Conservation (phyloP, 768 basidiomycete genomes). For the Paxillus ammoniavirescens region DNA sequence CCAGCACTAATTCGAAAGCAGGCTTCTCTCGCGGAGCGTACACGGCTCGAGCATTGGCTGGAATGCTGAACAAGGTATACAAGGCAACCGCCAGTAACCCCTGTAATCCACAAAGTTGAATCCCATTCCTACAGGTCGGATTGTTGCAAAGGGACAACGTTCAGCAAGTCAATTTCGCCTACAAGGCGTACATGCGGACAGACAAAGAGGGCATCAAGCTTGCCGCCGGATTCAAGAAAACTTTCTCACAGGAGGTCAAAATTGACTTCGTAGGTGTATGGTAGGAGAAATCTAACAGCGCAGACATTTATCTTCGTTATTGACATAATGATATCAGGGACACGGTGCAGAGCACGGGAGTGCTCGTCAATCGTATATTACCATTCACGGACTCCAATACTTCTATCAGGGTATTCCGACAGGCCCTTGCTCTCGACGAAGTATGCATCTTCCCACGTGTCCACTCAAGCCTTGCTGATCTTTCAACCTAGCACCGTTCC, state of each 20-base stretch:
- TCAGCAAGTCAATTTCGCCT: conserved; percentile 73
- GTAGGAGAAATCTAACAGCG: conserved; percentile 34
- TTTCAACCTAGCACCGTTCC: conserved; percentile 51
- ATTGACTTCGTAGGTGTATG: conserved; percentile 84
- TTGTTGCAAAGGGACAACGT: conserved; percentile 65
- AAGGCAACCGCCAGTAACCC: neutral
- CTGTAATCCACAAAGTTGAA: neutral
- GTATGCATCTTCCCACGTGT: conserved; percentile 33
- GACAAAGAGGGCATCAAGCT: conserved; percentile 44
- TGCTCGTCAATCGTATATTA: conserved; percentile 54
- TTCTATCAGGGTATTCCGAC: conserved; percentile 68
- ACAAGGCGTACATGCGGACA: conserved; percentile 61
- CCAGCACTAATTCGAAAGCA: conserved; percentile 25
- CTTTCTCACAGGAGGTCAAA: conserved; percentile 63
- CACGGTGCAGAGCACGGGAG: conserved; percentile 75
- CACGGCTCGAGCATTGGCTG: conserved; percentile 70
- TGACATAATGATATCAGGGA: conserved; percentile 47
- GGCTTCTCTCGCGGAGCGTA: conserved; percentile 78
- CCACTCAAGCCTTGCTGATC: conserved; percentile 7
- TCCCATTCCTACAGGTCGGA: conserved; percentile 49
- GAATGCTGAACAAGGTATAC: conserved; percentile 66
- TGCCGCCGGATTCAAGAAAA: conserved; percentile 67
- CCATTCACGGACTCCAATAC: conserved; percentile 68
- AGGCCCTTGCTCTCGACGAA: conserved; percentile 78
- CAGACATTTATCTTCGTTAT: neutral